Evolutionary conservation across 129 eudicot species (phyloP), one percentile per base, ranked within the genome.

Genomic region (Artemisia tridentata): DNA sequence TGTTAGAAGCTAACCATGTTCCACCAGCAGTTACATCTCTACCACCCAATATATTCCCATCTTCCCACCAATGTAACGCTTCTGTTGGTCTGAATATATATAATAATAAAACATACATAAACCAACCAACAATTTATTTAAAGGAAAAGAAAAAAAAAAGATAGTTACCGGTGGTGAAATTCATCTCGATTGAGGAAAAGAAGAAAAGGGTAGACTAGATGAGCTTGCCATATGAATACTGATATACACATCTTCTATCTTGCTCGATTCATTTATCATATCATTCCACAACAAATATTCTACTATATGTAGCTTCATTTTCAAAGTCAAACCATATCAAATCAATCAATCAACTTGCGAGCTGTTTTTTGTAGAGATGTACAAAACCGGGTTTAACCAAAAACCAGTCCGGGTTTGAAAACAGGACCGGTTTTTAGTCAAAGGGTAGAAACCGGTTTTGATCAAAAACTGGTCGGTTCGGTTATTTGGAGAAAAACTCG

Each of bases 171-270:
- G 46, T 73, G 31, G 74, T 80, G 87, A 54, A 38, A 89, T 85
- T 93, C 98, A 61, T 93, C 98, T 67, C 95, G 65, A 78, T 93
- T 93, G 83, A 80, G 85, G 29, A 93, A 41, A 0, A 89, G 86
- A 67, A 93, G 63, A 51, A 92, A 72, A 4, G 98, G 92, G 73
- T 93, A 82, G 23, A 58, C 72, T 4, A 92, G 96, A 45, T 93
- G 88, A 53, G 84, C 72, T 82, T 85, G 88, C 98, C 96, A 93
- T 15, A 81, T 59, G 20, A 92, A 92, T 46, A 78, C 95, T 6
- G 88, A 88, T 81, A 92, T 92, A 57, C 98, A 92, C 98, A 92
- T 92, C 38, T 31, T 31, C 6, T 29, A 23, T 29, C 6, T 29
- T 29, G 3, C 6, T 29, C 6, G 0, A 29, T 46, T 69, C 29